Conservation (phyloP, 2,329 filamentous ascomycete genomes). For the Penicillium vulpinum region DNA sequence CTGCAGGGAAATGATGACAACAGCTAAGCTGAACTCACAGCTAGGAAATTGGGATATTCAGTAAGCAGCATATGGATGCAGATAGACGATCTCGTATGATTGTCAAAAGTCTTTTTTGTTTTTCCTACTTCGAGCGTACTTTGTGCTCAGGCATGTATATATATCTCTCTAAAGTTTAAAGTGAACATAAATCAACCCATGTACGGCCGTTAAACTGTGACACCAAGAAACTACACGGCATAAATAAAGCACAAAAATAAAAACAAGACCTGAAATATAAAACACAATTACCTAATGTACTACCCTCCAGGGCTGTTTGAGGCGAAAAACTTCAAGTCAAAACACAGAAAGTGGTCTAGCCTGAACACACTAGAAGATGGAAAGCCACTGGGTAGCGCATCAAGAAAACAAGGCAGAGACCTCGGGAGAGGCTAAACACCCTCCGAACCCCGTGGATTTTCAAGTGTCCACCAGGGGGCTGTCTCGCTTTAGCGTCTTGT, state of each 20-base stretch:
- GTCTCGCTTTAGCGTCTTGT: conserved; percentile 14
- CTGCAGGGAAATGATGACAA: conserved; percentile 9
- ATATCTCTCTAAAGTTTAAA: not conserved
- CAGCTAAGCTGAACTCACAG: conserved; percentile 5
- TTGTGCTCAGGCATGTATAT: not conserved
- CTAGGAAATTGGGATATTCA: conserved; percentile 11
- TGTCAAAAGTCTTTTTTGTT: not conserved
- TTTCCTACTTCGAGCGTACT: not conserved
- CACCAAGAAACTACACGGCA: not conserved
- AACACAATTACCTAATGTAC: not conserved
- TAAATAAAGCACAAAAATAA: not conserved
- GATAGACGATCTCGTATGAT: not conserved
- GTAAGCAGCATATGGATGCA: not conserved
- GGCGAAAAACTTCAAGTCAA: not conserved
- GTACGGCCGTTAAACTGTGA: not conserved
- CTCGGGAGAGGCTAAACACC: conserved; percentile 11
- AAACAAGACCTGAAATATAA: not conserved
- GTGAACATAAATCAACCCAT: not conserved
- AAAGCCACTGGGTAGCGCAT: conserved; percentile 2
- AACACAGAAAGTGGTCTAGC: not conserved
- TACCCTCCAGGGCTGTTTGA: too few species aligned
- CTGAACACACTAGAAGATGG: not conserved
- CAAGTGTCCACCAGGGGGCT: conserved; percentile 3
- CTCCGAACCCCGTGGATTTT: conserved; percentile 14
- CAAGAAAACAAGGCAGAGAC: conserved; percentile 23